phyloP scores from a whole-genome alignment of 495 filamentous ascomycete genomes.

The Aspergillus taichungensis region DNA sequence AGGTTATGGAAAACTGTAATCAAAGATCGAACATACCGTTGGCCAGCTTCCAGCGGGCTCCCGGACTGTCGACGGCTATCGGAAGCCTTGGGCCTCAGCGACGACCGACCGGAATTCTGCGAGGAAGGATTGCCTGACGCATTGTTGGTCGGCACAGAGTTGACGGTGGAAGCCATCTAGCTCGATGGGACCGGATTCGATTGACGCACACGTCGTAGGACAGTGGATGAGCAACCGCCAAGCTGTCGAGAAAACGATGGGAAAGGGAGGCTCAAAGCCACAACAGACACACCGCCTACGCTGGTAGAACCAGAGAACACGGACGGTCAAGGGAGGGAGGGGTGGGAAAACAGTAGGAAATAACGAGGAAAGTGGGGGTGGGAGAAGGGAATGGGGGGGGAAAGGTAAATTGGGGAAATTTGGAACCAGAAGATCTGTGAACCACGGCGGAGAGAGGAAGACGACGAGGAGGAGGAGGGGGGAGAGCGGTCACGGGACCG shows the following conservation, averaged over 20 bases:
- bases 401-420: background rate
- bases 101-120: constrained; percentile 34
- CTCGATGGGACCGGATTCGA: constrained; percentile 19
- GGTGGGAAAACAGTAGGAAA: constrained; percentile 8
- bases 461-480: constrained; percentile 3
- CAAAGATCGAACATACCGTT: constrained; percentile 40
- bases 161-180: constrained; percentile 45
- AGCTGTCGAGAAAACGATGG: constrained; percentile 11
- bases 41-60: constrained; percentile 45
- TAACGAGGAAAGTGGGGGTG: background rate
- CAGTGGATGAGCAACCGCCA: constrained; percentile 27
- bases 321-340: constrained; percentile 6
- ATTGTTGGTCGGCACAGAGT: constrained; percentile 37
- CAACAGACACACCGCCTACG: constrained; percentile 34
- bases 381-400: constrained; percentile 2
- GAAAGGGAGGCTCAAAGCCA: constrained; percentile 20
- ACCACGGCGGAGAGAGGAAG: constrained; percentile 1
- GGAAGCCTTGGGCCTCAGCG: constrained; percentile 40
- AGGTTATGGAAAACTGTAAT: constrained; percentile 1
- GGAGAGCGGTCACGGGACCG: constrained; percentile 3
- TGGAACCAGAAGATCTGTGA: background rate
- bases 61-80: constrained; percentile 50
- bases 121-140: constrained; percentile 35
- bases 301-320: constrained; percentile 13
- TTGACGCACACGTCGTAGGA: constrained; percentile 31